phyloP scores from a whole-genome alignment of 805 yeast genomes.

The Nakazawaea wickerhamii region DNA sequence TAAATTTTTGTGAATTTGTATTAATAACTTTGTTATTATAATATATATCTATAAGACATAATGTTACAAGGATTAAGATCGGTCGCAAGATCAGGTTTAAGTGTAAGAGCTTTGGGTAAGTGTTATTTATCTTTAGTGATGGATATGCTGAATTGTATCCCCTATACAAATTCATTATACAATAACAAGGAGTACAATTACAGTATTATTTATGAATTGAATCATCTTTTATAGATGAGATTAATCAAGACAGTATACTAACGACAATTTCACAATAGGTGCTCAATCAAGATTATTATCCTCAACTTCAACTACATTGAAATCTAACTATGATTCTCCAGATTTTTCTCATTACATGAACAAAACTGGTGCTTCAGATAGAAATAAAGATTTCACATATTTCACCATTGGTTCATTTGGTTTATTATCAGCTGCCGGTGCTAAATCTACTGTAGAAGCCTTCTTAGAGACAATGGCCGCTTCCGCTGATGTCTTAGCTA shows the following conservation, averaged over 20 bases:
- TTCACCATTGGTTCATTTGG: conserved; percentile 98
- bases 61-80: conserved; percentile 35
- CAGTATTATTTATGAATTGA: neutral
- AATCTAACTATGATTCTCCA: conserved; percentile 86
- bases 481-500: conserved; percentile 96
- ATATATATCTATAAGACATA: neutral
- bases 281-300: conserved; percentile 44
- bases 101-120: conserved; percentile 33
- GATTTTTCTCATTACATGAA: conserved; percentile 79
- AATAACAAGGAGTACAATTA: too few species aligned
- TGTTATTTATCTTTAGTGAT: conserved; percentile 10
- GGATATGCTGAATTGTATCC: too few species aligned
- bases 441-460: conserved; percentile 91
- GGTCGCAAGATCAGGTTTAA: conserved; percentile 33
- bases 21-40: too few species aligned
- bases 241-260: neutral
- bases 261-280: conserved; percentile 2
- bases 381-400: conserved; percentile 82
- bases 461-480: conserved; percentile 94
- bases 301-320: conserved; percentile 44
- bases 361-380: conserved; percentile 57
- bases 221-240: neutral
- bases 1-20: too few species aligned
- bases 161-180: neutral
- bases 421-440: conserved; percentile 85